Percentiles rank a stretch among this genome's conserved stretches.
Evolutionary conservation across 2,329 filamentous ascomycete genomes (phyloP).

Genomic region (Cephalotrichum gorgonifer): DNA sequence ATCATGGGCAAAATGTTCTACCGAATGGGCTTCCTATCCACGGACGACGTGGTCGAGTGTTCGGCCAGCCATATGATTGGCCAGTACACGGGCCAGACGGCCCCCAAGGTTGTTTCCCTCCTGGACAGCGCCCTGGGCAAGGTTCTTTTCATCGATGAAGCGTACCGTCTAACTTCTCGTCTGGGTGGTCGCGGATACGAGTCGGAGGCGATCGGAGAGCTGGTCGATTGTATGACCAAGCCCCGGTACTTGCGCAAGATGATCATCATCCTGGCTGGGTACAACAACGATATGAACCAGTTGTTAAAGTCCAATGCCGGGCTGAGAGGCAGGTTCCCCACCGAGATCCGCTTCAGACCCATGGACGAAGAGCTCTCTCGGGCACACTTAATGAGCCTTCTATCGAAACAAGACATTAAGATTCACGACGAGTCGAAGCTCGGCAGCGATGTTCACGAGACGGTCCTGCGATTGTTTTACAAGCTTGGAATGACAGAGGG

Average conservation of each 20-base stretch:
- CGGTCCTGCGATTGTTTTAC: slow-evolving; percentile 21
- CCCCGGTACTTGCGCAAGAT: slow-evolving; percentile 47
- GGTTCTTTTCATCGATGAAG: slow-evolving; percentile 72
- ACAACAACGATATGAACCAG: slow-evolving; percentile 54
- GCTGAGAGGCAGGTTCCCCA: slow-evolving; percentile 54
- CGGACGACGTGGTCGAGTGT: slow-evolving; percentile 61
- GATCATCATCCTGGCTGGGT: slow-evolving; percentile 60
- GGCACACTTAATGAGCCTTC: slow-evolving; percentile 22
- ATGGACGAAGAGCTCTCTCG: slow-evolving; percentile 20
- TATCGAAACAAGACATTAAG: slow-evolving; percentile 17
- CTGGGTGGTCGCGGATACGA: slow-evolving; percentile 41
- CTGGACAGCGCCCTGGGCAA: slow-evolving; percentile 58
- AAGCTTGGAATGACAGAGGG: slow-evolving; percentile 28
- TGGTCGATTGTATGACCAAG: slow-evolving; percentile 43
- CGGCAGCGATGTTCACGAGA: slow-evolving; percentile 6
- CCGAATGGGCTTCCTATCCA: slow-evolving; percentile 56
- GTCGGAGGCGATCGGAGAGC: slow-evolving; percentile 43
- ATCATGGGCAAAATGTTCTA: slow-evolving; percentile 60
- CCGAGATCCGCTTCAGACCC: slow-evolving; percentile 44
- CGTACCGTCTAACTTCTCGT: slow-evolving; percentile 54
- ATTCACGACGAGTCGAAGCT: slow-evolving; percentile 10
- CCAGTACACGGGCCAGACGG: slow-evolving; percentile 50
- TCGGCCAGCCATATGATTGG: slow-evolving; percentile 68
- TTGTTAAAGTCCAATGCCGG: slow-evolving; percentile 53
- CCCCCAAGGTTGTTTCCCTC: slow-evolving; percentile 62